A percentile compares a stretch with the other conserved stretches of the same genome.
These are phyloP conservation scores for Kluyveromyces aestuarii DNA, from an alignment of 805 yeast species.

Conservation along the genomic window DNA sequence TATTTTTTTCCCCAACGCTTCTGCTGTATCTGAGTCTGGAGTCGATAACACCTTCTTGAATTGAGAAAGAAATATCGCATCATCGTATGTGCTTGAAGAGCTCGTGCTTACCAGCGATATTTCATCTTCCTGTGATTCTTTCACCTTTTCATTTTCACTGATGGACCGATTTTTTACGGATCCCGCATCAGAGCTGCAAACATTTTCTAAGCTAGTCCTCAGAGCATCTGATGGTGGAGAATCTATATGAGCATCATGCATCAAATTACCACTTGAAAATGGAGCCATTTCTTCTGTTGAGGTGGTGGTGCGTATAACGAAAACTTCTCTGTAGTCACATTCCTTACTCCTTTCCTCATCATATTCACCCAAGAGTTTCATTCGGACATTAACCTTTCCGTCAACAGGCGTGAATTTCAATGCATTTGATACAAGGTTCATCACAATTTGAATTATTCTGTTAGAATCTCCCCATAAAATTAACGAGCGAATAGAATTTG, in stretches of 20 bases:
- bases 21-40: conserved; percentile 15
- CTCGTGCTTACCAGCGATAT: conserved; percentile 15
- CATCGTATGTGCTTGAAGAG: conserved; percentile 33
- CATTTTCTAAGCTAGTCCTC: neutral
- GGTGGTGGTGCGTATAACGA: conserved; percentile 28
- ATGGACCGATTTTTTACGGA: neutral
- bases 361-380: conserved; percentile 61
- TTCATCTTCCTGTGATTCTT: conserved; percentile 5
- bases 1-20: conserved; percentile 17
- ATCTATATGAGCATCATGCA: conserved; percentile 6
- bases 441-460: conserved; percentile 81
- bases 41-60: conserved; percentile 22
- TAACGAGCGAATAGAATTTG: conserved; percentile 51
- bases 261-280: conserved; percentile 1
- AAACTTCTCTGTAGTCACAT: conserved; percentile 38
- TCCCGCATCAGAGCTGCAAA: neutral
- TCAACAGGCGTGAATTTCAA: conserved; percentile 88
- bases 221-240: neutral
- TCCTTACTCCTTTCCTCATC: conserved; percentile 42
- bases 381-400: conserved; percentile 63
- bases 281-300: conserved; percentile 7
- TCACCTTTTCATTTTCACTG: conserved; percentile 3
- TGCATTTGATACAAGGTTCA: conserved; percentile 87
- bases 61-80: conserved; percentile 36
- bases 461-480: conserved; percentile 81